Conservation (phyloP, 176 grass and related monocot species). For the Thinopyrum elongatum region DNA sequence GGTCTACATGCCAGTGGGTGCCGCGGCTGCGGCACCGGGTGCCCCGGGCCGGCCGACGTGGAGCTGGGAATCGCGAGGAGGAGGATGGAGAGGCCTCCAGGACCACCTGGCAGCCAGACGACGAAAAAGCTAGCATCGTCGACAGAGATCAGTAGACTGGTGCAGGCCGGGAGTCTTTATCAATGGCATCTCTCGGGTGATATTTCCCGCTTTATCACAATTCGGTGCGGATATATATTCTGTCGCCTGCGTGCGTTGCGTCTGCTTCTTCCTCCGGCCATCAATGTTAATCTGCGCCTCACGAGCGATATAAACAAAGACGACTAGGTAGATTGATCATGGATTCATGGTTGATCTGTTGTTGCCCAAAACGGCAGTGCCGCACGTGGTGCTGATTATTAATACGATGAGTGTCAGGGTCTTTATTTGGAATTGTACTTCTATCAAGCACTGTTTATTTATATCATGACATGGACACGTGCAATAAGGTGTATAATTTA, state of each 20-base stretch:
- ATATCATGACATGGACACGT: background rate
- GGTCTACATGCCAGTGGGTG: slow-evolving; percentile 17
- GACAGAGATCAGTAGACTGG: background rate
- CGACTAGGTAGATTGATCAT: background rate
- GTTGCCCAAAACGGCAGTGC: background rate
- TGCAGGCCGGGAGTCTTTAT: background rate
- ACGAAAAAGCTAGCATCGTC: background rate
- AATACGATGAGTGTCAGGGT: background rate
- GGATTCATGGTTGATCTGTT: background rate
- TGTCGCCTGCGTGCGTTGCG: background rate
- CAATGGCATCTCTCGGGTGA: slow-evolving; percentile 10
- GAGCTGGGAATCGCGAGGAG: background rate
- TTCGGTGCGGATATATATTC: slow-evolving; percentile 14
- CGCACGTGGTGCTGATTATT: background rate
- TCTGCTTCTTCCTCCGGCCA: background rate
- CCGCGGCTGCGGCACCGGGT: background rate
- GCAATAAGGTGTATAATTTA: background rate
- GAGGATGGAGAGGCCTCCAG: background rate
- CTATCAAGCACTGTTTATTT: too few relatives aligned
- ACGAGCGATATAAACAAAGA: background rate
- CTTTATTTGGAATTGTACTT: background rate
- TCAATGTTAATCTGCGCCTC: background rate
- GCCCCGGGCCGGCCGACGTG: slow-evolving; percentile 17
- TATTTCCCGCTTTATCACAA: slow-evolving; percentile 10
- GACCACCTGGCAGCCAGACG: background rate